Evolutionary conservation across 495 filamentous ascomycete species (phyloP).

Genomic region (Neurospora sp.): DNA sequence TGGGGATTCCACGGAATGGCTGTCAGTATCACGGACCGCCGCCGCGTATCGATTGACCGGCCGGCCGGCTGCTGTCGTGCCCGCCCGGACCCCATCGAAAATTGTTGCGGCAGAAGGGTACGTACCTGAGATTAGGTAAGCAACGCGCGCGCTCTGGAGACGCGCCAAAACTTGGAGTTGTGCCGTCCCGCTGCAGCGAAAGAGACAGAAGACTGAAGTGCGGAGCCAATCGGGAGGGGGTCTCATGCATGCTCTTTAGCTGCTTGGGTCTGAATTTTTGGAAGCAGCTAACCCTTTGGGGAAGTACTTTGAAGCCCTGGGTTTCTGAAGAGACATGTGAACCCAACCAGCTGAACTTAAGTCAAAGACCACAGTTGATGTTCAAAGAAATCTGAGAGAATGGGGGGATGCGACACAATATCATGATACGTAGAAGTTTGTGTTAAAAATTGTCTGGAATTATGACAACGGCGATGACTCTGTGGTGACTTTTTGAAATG

Average conservation of each 20-base stretch:
- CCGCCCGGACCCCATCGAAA: slow-evolving; percentile 6
- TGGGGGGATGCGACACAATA: no score
- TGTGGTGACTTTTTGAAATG: no score
- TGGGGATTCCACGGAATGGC: not conserved
- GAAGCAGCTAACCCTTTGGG: not conserved
- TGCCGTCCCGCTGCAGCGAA: no score
- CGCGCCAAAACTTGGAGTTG: not conserved
- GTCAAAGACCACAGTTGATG: no score
- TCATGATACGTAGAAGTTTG: no score
- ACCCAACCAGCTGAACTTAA: no score
- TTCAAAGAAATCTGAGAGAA: no score
- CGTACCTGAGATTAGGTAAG: slow-evolving; percentile 14
- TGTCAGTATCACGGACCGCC: not conserved
- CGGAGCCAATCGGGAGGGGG: no score
- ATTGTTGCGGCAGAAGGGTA: slow-evolving; percentile 6
- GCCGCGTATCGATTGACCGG: not conserved
- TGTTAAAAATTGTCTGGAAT: no score
- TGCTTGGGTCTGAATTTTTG: not conserved
- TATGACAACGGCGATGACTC: no score
- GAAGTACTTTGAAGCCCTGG: not conserved
- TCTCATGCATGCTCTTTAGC: slow-evolving; percentile 12
- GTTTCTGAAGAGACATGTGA: no score
- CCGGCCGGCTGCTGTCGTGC: not conserved
- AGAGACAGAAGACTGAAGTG: no score
- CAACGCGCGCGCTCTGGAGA: not conserved